Evolutionary conservation across 2,329 filamentous ascomycete genomes (phyloP), one percentile per base, ranked within the genome.

Genomic region (Colletotrichum paranaense): DNA sequence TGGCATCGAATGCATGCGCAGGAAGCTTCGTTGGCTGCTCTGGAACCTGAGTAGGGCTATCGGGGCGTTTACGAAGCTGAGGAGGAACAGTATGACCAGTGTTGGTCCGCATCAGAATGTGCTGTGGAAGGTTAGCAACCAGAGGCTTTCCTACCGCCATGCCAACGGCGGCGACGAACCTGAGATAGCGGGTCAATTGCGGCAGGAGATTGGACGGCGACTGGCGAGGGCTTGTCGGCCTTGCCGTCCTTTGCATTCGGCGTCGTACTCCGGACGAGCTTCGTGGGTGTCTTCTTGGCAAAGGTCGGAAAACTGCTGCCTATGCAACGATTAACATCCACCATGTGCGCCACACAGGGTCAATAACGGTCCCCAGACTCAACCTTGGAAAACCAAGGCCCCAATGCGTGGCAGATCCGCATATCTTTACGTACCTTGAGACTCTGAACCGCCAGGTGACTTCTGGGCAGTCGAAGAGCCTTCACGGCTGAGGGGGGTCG

Each of bases 21-120:
- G 74, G 74, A 53, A 82, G 78, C 74, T 84, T 87, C 66, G 78
- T 75, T 6, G 82, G 82, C 28, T 83, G 80, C 14, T 83, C 74
- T 5, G 76, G 80, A 67, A 87, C 87, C 75, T 82, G 80, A 22
- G 82, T 80, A 38, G 88, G 85, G 73, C 84, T 89, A 8, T 92
- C 91, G 28, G 88, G 85, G 22, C 86, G 84, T 73, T 85, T 83
- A 72, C 90, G 87, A 32, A 92, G 81, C 73, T 88, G 87, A 65
- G 89, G 86, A 11, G 89, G 85, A 66, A 91, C 88, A 9, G 89
- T 87, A 66, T 86, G 86, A 68, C 90, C 87, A 55, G 91, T 92
- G 78, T 91, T 92, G 67, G 92, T 93, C 76, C 92, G 89, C 78
- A 91, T 88, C 66, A 93, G 85, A 58, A 92, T 92, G 78, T 92